These are phyloP conservation scores for Inonotus hispidus DNA, from an alignment of 1,284 basidiomycete genomes.

Conservation along the genomic window DNA sequence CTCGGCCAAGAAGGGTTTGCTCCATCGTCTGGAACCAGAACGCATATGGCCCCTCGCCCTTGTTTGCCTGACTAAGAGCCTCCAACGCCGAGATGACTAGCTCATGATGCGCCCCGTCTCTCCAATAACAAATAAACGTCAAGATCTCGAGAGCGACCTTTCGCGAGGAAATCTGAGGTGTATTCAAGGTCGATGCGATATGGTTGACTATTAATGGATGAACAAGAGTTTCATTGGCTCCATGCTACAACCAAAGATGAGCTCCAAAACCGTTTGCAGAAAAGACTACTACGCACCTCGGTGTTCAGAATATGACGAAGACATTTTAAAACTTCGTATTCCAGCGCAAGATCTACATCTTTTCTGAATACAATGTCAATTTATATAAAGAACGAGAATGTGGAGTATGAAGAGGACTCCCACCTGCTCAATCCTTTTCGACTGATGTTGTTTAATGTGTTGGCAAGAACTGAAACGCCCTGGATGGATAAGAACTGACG, in stretches of 20 bases:
- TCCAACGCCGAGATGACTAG: conserved; percentile 62
- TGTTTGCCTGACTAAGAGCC: conserved; percentile 59
- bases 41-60: conserved; percentile 65
- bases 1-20: conserved; percentile 73
- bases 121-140: conserved; percentile 58
- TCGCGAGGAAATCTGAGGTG: conserved; percentile 76
- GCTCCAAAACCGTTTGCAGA: conserved; percentile 6
- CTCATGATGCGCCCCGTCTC: conserved; percentile 46
- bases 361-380: conserved; percentile 36
- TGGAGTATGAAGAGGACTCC: not conserved
- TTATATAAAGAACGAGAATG: not conserved
- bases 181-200: conserved; percentile 82
- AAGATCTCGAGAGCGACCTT: conserved; percentile 80
- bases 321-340: conserved; percentile 89
- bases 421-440: conserved; percentile 61
- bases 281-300: conserved; percentile 41
- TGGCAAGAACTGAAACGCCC: conserved; percentile 83
- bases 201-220: conserved; percentile 79
- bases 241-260: conserved; percentile 41
- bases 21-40: conserved; percentile 91
- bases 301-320: conserved; percentile 82
- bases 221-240: conserved; percentile 72
- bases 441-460: conserved; percentile 72
- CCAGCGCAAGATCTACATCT: conserved; percentile 66
- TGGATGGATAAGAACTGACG: conserved; percentile 72